A percentile compares a stretch with the other conserved stretches of the same genome.
These are phyloP conservation scores for Plicaturopsis crispa DNA, from an alignment of 768 basidiomycete genomes.

Conservation along the genomic window DNA sequence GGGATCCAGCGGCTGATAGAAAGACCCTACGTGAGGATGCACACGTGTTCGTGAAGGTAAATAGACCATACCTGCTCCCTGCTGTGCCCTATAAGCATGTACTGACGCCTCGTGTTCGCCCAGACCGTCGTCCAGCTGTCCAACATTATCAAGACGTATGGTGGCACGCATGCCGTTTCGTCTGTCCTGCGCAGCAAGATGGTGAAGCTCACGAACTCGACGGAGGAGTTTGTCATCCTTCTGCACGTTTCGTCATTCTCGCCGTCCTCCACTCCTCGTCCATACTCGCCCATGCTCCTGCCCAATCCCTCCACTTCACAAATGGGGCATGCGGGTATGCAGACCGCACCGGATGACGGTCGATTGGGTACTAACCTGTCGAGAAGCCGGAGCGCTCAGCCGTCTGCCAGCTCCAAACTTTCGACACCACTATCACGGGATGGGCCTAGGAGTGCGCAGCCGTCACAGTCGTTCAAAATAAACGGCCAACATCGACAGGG, in stretches of 20 bases:
- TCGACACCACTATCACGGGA: too few relatives aligned
- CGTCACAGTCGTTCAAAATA: too few relatives aligned
- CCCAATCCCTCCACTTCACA: constrained; percentile 14
- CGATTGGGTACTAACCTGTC: constrained; percentile 44
- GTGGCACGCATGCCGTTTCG: constrained; percentile 47
- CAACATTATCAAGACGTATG: constrained; percentile 60
- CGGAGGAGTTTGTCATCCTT: constrained; percentile 82
- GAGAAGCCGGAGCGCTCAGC: constrained; percentile 50
- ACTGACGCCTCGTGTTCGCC: constrained; percentile 3
- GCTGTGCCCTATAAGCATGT: not conserved
- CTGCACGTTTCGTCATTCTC: constrained; percentile 82
- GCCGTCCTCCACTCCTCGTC: constrained; percentile 42
- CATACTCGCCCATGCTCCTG: constrained; percentile 52
- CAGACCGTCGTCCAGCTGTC: constrained; percentile 76
- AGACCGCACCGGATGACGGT: constrained; percentile 33
- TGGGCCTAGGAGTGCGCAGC: too few relatives aligned
- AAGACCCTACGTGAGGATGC: constrained; percentile 70
- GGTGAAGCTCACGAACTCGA: constrained; percentile 71
- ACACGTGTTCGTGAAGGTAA: constrained; percentile 75
- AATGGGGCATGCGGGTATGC: too few relatives aligned
- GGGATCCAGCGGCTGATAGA: constrained; percentile 44
- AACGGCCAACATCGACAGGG: too few relatives aligned
- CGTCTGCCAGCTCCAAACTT: constrained; percentile 32
- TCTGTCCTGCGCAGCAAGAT: constrained; percentile 60
- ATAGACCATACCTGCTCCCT: constrained; percentile 3